Conservation (phyloP, 768 basidiomycete species). For the Grammothele lineata region DNA sequence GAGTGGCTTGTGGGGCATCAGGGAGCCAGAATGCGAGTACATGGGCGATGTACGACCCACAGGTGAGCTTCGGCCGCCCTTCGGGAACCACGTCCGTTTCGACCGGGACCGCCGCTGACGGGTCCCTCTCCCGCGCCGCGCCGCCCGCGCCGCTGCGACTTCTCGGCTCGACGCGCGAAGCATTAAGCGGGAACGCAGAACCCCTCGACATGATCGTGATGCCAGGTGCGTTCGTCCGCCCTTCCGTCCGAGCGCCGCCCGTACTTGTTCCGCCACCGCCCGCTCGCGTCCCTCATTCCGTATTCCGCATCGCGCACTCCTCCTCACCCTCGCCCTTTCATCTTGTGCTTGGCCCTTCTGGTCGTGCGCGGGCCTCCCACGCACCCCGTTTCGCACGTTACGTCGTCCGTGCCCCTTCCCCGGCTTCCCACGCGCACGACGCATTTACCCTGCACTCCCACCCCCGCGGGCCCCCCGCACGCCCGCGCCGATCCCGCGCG, state of each 20-base stretch:
- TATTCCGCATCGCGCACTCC: neutral
- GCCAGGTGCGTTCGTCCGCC: slow-evolving; percentile 44
- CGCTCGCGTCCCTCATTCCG: neutral
- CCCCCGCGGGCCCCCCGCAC: too few species aligned
- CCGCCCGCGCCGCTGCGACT: neutral
- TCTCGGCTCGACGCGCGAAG: slow-evolving; percentile 22
- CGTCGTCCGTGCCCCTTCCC: too few species aligned
- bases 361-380: too few species aligned
- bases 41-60: slow-evolving; percentile 40
- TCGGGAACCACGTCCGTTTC: slow-evolving; percentile 2
- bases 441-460: too few species aligned
- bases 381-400: too few species aligned
- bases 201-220: slow-evolving; percentile 60
- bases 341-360: too few species aligned
- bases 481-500: too few species aligned
- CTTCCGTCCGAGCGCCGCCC: neutral
- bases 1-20: slow-evolving; percentile 70
- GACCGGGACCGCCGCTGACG: slow-evolving; percentile 9
- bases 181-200: slow-evolving; percentile 33
- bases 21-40: slow-evolving; percentile 52
- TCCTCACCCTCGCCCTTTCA: neutral
- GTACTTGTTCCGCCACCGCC: neutral
- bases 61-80: slow-evolving; percentile 40
- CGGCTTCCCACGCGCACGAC: too few species aligned
- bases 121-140: neutral